Evolutionary conservation across 352 stramenopile species (phyloP), one percentile per base, ranked within the genome.

Genomic region (Pythium pyrilobum): DNA sequence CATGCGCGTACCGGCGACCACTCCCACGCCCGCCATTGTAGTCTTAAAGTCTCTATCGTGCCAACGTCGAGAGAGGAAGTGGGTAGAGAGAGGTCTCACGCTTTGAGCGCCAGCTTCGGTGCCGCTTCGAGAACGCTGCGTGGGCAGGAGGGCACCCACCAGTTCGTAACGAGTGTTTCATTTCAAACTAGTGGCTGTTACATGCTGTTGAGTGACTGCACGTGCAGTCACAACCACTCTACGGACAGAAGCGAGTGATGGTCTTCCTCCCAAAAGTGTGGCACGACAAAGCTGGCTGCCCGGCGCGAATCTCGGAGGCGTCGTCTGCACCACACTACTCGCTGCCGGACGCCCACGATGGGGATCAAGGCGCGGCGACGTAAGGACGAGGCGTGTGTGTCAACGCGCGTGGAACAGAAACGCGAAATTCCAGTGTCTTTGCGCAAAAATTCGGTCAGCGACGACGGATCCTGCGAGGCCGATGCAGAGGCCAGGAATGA

Each of bases 341-440:
- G n/a, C n/a, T n/a, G n/a, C n/a, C n/a, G n/a, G n/a, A n/a, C n/a
- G n/a, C n/a, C n/a, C n/a, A n/a, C 47, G 7, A 90, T 91, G 80
- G 76, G 77, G n/a, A 87, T 84, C 64, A 85, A 83, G 34, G 70
- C 67, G 9, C 71, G 72, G 16, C 74, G 80, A 43, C 68, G 75
- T 20, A 58, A 67, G 4, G 29, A 55, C 20, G 47, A 65, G 29
- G 51, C 56, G 28, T 60, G 41, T 12, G 66, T 62, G 38, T 48
- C 50, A 9, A 42, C 37, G 18, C 25, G 53, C 16, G 25, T 51
- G 2, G 20, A 27, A 11, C 51, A 51, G n/a, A 58, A 75, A 34
- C 66, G 73, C 38, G 38, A 66, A 27, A 24, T 56, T 18, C 1
- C 21, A 2, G 25, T 16, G 2, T 21, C 47, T 4, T 38, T 32